Conservation (phyloP, 2,329 filamentous ascomycete species). For the Colletotrichum sp. region DNA sequence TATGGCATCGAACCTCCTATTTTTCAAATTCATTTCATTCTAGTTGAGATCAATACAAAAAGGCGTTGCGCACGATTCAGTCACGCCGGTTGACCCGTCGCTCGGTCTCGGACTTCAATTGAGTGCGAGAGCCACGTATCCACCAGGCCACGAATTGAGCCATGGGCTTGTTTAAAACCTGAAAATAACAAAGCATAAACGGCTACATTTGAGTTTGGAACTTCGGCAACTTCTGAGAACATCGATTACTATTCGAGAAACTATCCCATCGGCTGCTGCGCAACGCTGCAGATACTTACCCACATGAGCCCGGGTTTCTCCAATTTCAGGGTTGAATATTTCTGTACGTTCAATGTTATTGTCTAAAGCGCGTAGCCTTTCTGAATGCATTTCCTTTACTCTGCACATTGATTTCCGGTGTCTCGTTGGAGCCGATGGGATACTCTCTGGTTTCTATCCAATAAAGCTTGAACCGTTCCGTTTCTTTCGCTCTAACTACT, state of each 20-base stretch:
- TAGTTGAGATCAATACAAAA: neutral
- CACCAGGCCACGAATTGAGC: neutral
- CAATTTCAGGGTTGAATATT: neutral
- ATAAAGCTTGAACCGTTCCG: neutral
- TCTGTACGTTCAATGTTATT: neutral
- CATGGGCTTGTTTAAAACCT: neutral
- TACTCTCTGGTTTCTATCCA: neutral
- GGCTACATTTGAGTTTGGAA: neutral
- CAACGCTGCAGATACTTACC: neutral
- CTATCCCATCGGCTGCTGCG: neutral
- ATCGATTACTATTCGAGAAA: neutral
- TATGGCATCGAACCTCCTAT: accelerated
- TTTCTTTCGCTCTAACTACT: neutral
- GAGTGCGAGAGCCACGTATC: neutral
- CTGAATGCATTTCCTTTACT: accelerated
- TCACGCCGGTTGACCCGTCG: neutral
- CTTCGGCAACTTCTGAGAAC: neutral
- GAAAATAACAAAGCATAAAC: neutral
- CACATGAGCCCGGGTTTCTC: neutral
- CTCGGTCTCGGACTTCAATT: neutral
- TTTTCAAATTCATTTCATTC: accelerated
- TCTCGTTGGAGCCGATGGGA: neutral
- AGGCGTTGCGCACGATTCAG: neutral
- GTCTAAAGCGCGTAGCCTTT: neutral
- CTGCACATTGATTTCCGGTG: neutral